Evolutionary conservation across 106 monocot genomes (phyloP).

Genomic region (Dioscorea zingiberensis): DNA sequence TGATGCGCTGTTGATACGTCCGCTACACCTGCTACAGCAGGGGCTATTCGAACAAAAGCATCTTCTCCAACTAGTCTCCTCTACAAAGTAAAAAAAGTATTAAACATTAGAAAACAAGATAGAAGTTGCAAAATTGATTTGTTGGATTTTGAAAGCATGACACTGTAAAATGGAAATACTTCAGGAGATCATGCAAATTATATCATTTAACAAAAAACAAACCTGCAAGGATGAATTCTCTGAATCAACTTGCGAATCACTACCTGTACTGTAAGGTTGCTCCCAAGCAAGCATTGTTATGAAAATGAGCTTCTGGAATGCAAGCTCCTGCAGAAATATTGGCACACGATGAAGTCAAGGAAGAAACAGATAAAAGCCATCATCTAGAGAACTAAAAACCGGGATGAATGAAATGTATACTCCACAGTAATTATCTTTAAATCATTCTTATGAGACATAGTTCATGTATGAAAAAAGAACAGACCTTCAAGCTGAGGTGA

Average conservation of each 20-base stretch:
- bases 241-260: slow-evolving; percentile 20
- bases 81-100: slow-evolving; percentile 22
- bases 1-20: slow-evolving; percentile 78
- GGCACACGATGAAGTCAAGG: background rate
- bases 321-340: slow-evolving; percentile 55
- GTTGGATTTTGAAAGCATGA: too few species aligned
- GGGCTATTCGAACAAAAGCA: slow-evolving; percentile 88
- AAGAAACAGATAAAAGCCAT: too few species aligned
- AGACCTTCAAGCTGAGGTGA: slow-evolving; percentile 86
- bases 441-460: background rate
- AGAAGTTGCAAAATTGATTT: too few species aligned
- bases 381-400: background rate
- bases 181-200: too few species aligned
- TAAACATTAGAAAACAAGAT: too few species aligned
- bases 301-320: slow-evolving; percentile 94
- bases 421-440: background rate
- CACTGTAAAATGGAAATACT: too few species aligned
- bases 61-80: slow-evolving; percentile 61
- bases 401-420: background rate
- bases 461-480: background rate
- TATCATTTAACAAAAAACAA: too few species aligned
- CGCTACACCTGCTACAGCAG: slow-evolving; percentile 73
- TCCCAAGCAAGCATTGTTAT: slow-evolving; percentile 99
- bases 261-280: slow-evolving; percentile 50
- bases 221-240: slow-evolving; percentile 77